Base-by-base conservation (phyloP, 768 basidiomycete species). In the Kwoniella sp. region DNA sequence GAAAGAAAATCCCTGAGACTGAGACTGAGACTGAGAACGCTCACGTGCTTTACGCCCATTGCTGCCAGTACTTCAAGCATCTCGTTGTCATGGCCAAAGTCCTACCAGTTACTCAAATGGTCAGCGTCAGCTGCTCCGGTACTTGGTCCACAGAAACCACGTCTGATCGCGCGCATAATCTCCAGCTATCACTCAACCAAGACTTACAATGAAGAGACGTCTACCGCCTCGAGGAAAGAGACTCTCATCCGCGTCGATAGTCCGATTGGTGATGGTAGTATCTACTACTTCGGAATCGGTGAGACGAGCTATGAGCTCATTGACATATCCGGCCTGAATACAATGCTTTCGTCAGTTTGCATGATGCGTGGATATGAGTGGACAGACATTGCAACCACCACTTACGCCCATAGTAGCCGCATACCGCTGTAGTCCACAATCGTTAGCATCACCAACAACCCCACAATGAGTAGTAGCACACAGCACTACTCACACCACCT, bases 61-160 rank as follows among this genome's bases (percentile, higher is more conserved):
- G 90, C 80, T 79, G 84, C 74, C 68, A 87, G 88, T 53, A 92
- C 88, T 36, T 90, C 87, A 44, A 90, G 82, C 86, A 94, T 90
- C 73, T 88, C 83, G 76, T 92, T 90, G 75, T 92, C 91, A 75
- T 93, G 91, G 8, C 89, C 86, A 77, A 93, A 92, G 79, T 93
- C 91, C 76, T 77, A n/a, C n/a, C n/a, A n/a, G 50, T 22, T 22
- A 85, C 86, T 33, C 33, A 33, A 70, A 89, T 90, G 49, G 44
- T 2, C 8, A 13, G n/a, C 22, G 33, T 55, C 33, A 55, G 33
- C 36, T 25, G 12, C 22, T 36, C n/a, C 7, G 90, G 72, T 5
- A n/a, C n/a, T n/a, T n/a, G n/a, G n/a, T n/a, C n/a, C n/a, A n/a
- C n/a, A n/a, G n/a, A n/a, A n/a, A n/a, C n/a, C n/a, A n/a, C n/a